Conservation (phyloP, 257 asterid genomes). For the Fraxinus quadrangulata region DNA sequence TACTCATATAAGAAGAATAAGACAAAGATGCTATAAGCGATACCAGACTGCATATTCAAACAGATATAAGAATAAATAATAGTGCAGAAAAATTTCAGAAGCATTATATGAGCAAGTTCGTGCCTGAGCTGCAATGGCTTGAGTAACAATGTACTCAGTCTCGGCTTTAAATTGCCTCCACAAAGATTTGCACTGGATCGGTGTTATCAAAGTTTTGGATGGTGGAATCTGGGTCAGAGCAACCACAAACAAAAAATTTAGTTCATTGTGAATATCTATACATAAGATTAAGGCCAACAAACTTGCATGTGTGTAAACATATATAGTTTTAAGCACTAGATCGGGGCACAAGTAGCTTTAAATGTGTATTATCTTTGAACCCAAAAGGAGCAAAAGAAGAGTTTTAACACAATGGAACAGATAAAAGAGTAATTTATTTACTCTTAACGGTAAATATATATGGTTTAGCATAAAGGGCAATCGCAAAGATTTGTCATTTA, state of each 20-base stretch:
- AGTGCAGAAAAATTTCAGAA: slow-evolving; percentile 17
- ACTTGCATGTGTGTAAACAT: neutral
- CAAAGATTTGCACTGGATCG: slow-evolving; percentile 91
- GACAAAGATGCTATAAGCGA: neutral
- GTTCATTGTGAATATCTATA: neutral
- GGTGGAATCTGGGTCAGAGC: slow-evolving; percentile 56
- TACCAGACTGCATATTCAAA: slow-evolving; percentile 15
- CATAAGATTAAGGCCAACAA: slow-evolving; percentile 16
- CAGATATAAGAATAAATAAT: neutral
- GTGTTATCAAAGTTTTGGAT: slow-evolving; percentile 82
- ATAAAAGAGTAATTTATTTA: slow-evolving; percentile 13
- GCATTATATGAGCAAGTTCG: slow-evolving; percentile 24
- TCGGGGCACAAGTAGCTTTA: neutral
- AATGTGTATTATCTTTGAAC: neutral
- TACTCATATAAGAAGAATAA: neutral
- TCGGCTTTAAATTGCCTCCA: slow-evolving; percentile 93
- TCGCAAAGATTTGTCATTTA: slow-evolving; percentile 21
- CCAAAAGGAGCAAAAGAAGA: neutral
- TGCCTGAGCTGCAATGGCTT: slow-evolving; percentile 97
- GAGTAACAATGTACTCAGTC: slow-evolving; percentile 89
- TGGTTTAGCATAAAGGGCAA: neutral
- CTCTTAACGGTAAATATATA: neutral
- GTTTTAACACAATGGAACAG: neutral
- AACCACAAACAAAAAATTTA: slow-evolving; percentile 14
- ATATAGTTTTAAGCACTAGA: slow-evolving; percentile 7